Base-by-base conservation (phyloP, 1,284 basidiomycete species). In the Cryptococcus maquisensis region DNA sequence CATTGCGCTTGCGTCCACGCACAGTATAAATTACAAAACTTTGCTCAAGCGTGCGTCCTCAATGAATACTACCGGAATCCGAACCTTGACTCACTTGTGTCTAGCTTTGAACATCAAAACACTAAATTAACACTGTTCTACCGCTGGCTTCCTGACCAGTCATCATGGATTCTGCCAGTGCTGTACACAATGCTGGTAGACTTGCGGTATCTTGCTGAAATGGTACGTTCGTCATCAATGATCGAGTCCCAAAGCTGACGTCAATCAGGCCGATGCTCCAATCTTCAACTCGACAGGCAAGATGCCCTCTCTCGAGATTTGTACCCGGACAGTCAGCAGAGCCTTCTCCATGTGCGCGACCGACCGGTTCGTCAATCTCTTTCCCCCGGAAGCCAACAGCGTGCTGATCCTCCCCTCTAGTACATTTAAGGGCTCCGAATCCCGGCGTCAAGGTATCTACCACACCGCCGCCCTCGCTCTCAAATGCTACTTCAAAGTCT, bases 401-500 rank as follows among this genome's bases (percentile, higher is more conserved):
- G 24, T 8, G 41, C 24, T 43, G n/a, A 36, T 7, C 21, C 18
- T 3, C 7, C 16, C 20, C 23, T 5, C 43, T 61, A 84, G 87
- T 64, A 80, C 76, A 52, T 87, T 86, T 52, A 82, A 86, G 54
- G 79, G 83, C 24, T 78, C 81, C 2, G 83, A 88, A 69, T 91
- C 89, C n/a, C 81, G 90, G 51, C 90, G 92, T 76, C 92, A 86
- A 85, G 95, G 94, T 3, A 84, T 93, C 0, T 98, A 98, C 76
- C 90, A 93, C 66, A 83, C 96, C n/a, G 93, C 94, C 1, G 88
- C 87, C 7, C 79, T 96, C 56, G 85, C 93, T 38, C 80, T 98
- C 75, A 96, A 97, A 72, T 90, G 86, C 48, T 98, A 98, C 77
- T 97, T 98, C 80, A 85, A 86, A 67, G 84, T 98, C 45, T 88